Base-by-base conservation (phyloP, 768 basidiomycete species). In the Asterophora parasitica region DNA sequence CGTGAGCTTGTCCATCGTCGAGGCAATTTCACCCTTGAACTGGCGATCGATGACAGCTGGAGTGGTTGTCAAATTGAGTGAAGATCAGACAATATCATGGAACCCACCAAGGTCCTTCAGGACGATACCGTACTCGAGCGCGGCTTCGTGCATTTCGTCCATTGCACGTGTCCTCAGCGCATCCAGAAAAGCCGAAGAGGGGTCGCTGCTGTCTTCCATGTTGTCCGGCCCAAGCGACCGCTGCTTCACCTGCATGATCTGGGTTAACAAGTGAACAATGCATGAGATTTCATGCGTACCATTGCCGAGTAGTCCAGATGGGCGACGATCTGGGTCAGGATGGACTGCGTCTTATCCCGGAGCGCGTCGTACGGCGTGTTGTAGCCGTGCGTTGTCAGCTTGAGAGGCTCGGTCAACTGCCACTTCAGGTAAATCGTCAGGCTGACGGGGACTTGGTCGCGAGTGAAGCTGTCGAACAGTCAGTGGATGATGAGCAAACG, bases 21-120 rank as follows among this genome's bases (percentile, higher is more conserved):
- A 69, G 1, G 87, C 89, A 54, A 90, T 89, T 59, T 92, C 88
- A 49, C 88, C 88, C 71, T 92, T 91, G 73, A 92, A 92, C 56
- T 90, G 85, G 26, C 89, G 73, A 60, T 91, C 88, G 49, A 91
- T 91, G 46, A 92, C 89, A 46, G 88, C 89, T 83, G 48, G 28
- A 12, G 17, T 17, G 23, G 39, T 23, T 47, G 52, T 48, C 37
- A 6, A 26, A 43, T 23, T 23, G 28, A n/a, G 9, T 40, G 16
- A 27, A 38, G 11, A 5, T 26, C 9, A 12, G 39, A 23, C 19
- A 30, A 12, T 17, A 40, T n/a, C 39, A 7, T 13, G 13, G 0
- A 12, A 43, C 74, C 4, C 55, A 82, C 82, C 83, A 31, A 91
- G 78, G 53, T 92, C 89, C 65, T 88, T 88, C 41, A 92, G 64